Conservation (phyloP, 768 basidiomycete species). For the Psilocybe tampanensis region DNA sequence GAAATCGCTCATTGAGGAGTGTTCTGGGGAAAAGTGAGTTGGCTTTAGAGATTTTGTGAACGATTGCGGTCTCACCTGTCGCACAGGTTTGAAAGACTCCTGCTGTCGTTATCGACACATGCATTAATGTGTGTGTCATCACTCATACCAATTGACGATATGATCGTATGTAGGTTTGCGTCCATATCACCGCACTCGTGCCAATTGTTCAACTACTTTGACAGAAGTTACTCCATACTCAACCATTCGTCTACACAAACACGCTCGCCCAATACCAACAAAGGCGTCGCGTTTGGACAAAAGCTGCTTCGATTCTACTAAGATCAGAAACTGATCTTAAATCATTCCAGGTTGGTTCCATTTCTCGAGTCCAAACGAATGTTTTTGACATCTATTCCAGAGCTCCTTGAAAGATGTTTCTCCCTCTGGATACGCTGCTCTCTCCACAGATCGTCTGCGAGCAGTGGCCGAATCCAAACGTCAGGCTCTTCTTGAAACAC, state of each 20-base stretch:
- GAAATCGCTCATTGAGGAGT: conserved; percentile 58
- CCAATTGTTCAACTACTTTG: not conserved
- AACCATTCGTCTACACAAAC: conserved; percentile 36
- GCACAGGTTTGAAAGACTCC: conserved; percentile 51
- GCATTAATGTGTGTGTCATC: conserved; percentile 37
- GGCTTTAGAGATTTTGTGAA: conserved; percentile 1
- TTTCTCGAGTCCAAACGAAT: not conserved
- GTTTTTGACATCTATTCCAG: not conserved
- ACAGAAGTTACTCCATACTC: conserved; percentile 30
- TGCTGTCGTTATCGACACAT: conserved; percentile 56
- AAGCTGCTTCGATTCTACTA: conserved; percentile 34
- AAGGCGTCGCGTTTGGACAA: conserved; percentile 37
- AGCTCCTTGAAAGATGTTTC: not conserved
- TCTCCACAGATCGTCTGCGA: conserved; percentile 31
- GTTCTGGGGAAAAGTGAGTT: conserved; percentile 47
- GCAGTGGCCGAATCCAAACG: conserved; percentile 33
- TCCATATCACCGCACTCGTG: not conserved
- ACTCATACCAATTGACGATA: conserved; percentile 11
- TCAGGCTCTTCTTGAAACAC: conserved; percentile 21
- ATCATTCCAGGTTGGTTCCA: conserved; percentile 25
- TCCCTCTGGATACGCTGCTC: conserved; percentile 23
- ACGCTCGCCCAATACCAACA: conserved; percentile 33
- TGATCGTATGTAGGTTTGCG: conserved; percentile 27
- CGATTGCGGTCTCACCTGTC: not conserved
- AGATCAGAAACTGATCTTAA: conserved; percentile 35